phyloP scores from a whole-genome alignment of 202 grass and related monocot genomes.

The Elaeis oleifera region DNA sequence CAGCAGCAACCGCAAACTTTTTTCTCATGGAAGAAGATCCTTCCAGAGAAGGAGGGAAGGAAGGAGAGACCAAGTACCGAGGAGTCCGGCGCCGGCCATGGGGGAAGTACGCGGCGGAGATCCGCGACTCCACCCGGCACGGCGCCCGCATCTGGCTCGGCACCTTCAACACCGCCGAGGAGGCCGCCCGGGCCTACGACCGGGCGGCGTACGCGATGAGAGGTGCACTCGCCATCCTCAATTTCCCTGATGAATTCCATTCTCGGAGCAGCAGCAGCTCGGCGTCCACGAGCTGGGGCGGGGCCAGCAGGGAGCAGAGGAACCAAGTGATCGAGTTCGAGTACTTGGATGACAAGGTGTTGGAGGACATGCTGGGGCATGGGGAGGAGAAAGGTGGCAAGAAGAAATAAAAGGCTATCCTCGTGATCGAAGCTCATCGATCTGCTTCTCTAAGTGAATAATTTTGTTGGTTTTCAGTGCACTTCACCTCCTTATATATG shows the following conservation, averaged over 20 bases:
- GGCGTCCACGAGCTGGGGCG: constrained; percentile 2
- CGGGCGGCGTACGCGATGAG: constrained; percentile 60
- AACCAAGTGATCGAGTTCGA: constrained; percentile 64
- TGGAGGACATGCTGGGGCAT: constrained; percentile 61
- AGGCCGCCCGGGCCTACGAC: constrained; percentile 57
- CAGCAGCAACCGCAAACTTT: neutral
- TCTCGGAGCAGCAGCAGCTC: constrained; percentile 3
- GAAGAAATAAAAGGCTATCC: constrained; percentile 13
- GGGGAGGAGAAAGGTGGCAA: constrained; percentile 34
- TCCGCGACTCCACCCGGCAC: constrained; percentile 59
- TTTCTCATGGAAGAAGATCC: neutral
- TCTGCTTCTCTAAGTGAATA: too few species aligned
- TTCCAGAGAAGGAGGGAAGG: neutral
- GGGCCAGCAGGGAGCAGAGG: neutral
- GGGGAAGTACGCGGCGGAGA: constrained; percentile 76
- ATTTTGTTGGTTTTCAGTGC: too few species aligned
- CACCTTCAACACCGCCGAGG: constrained; percentile 50
- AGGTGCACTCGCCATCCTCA: constrained; percentile 48
- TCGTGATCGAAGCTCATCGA: too few species aligned
- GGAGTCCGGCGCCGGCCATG: constrained; percentile 53
- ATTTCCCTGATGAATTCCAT: constrained; percentile 49
- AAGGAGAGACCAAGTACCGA: constrained; percentile 35
- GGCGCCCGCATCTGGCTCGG: constrained; percentile 58
- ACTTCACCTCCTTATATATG: too few species aligned
- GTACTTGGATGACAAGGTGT: constrained; percentile 67